Conservation (phyloP, 2,329 filamentous ascomycete genomes). For the Lojkania enalia region DNA sequence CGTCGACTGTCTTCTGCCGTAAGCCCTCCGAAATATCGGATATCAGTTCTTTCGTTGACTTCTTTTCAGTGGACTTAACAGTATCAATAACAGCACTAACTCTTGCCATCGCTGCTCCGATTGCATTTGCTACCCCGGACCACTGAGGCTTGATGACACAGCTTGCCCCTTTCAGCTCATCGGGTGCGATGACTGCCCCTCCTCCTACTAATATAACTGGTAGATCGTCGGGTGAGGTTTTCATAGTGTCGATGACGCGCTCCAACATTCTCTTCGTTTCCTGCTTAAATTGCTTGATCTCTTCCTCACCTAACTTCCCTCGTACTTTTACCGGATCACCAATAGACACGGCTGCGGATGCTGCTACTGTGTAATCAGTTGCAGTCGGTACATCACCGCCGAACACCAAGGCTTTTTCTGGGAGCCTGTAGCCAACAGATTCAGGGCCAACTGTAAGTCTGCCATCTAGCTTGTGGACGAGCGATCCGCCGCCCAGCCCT, state of each 20-base stretch:
- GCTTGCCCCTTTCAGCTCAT: conserved; percentile 59
- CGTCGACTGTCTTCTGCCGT: conserved; percentile 44
- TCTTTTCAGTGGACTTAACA: conserved; percentile 44
- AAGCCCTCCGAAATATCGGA: conserved; percentile 44
- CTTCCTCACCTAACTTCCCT: conserved; percentile 35
- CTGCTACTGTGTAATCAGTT: conserved; percentile 58
- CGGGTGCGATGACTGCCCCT: conserved; percentile 62
- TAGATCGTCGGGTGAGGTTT: conserved; percentile 62
- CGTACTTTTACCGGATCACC: conserved; percentile 48
- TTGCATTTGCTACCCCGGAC: conserved; percentile 65
- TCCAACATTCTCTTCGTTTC: conserved; percentile 58
- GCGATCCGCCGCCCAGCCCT: conserved; percentile 62
- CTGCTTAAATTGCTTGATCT: conserved; percentile 46
- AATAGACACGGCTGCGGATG: conserved; percentile 42
- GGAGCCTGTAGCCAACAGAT: conserved; percentile 63
- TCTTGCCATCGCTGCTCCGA: conserved; percentile 65
- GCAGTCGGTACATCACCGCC: conserved; percentile 61
- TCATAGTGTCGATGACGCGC: conserved; percentile 63
- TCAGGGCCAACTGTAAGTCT: conserved; percentile 60
- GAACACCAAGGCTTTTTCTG: conserved; percentile 59
- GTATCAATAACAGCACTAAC: conserved; percentile 55
- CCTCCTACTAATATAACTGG: conserved; percentile 66
- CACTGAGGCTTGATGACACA: conserved; percentile 60
- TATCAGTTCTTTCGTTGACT: conserved; percentile 37
- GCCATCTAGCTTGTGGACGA: conserved; percentile 50